Evolutionary conservation across 192 early-diverging fungal species (phyloP).

Genomic region (Allomyces javanicus): DNA sequence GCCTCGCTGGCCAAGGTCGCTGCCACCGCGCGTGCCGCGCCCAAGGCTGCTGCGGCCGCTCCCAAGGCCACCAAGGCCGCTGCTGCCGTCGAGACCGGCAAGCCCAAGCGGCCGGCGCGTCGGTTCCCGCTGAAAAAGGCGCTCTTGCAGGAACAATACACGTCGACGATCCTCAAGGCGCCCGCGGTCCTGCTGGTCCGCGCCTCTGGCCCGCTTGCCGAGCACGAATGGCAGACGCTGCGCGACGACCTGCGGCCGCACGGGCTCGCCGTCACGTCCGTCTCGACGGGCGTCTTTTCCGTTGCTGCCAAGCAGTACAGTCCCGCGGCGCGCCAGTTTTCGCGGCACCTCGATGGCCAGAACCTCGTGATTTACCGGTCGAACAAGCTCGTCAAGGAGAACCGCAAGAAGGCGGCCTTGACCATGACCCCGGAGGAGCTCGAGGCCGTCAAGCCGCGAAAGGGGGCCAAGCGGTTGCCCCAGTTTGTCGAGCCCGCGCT

Average conservation of each 20-base stretch:
- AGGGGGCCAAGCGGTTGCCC: too few relatives aligned
- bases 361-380: not conserved
- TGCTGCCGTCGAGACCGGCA: not conserved
- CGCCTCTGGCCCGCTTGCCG: not conserved
- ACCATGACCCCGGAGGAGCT: not conserved
- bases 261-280: not conserved
- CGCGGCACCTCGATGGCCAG: not conserved
- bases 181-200: not conserved
- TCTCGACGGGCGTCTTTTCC: not conserved
- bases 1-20: not conserved
- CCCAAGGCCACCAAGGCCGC: too few relatives aligned
- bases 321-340: not conserved
- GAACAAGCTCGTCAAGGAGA: not conserved
- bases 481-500: not conserved
- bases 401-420: not conserved
- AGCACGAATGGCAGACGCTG: not conserved
- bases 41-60: not conserved
- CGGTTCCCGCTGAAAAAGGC: not conserved
- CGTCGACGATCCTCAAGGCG: not conserved
- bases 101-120: not conserved
- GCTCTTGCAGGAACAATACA: not conserved
- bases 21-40: not conserved
- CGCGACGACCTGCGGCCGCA: not conserved
- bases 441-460: not conserved
- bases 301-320: not conserved